These are phyloP conservation scores for Plasmodium adleri DNA, from an alignment of 169 alveolate species.

Conservation along the genomic window DNA sequence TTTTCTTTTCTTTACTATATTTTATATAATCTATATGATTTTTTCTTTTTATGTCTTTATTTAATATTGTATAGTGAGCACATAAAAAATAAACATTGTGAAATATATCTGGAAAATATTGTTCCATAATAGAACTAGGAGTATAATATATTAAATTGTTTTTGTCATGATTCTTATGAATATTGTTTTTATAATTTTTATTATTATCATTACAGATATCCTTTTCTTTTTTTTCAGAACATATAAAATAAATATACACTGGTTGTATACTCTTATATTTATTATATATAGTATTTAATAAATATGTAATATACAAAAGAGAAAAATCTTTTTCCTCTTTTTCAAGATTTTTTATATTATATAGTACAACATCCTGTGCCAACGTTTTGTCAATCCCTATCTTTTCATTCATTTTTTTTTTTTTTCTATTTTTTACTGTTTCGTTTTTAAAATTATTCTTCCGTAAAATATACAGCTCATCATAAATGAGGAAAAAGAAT, in stretches of 20 bases:
- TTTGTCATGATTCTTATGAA: background rate
- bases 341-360: background rate
- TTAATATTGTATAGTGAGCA: constrained; percentile 48
- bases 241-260: constrained; percentile 31
- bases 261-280: constrained; percentile 27
- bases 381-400: background rate
- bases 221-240: constrained; percentile 14
- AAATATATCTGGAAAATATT: constrained; percentile 37
- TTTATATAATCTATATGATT: background rate
- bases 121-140: constrained; percentile 50
- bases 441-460: too few species aligned
- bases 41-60: background rate
- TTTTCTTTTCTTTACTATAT: background rate
- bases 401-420: constrained; percentile 18
- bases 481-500: background rate
- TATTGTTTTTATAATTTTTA: background rate
- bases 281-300: constrained; percentile 17
- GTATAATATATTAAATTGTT: constrained; percentile 21
- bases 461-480: too few species aligned
- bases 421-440: background rate
- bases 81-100: constrained; percentile 44
- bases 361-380: background rate
- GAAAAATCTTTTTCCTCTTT: constrained; percentile 22
- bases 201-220: background rate
- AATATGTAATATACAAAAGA: constrained; percentile 28